Evolutionary conservation across 805 yeast genomes (phyloP), one percentile per base, ranked within the genome.

Genomic region (Wickerhamiella azyma): DNA sequence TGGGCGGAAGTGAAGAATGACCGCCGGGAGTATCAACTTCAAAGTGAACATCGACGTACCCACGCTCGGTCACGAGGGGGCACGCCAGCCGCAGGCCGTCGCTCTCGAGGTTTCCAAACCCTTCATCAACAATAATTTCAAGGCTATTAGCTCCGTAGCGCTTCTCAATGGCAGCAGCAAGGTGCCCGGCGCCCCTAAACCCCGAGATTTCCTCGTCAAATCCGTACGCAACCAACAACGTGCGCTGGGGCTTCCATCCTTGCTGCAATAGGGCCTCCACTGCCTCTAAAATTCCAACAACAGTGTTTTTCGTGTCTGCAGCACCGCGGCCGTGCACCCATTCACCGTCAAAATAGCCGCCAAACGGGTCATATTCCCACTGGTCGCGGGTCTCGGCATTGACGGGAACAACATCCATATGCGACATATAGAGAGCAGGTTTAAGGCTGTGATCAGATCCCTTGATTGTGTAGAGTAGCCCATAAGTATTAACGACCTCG

Each of bases 131-230:
- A 41, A 85, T 65, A 16, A 79, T 69, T 51, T 74, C 74, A 28
- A 84, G 52, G 0, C 79, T 71, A 49, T 83, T 68, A 24, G 60
- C 54, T 6, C 94, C 94, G 54, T 75, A 79, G 46, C 69, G 68
- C 18, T 72, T 66, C 26, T 66, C 61, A 17, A 85, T 56, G 48
- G 62, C 64, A 35, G 68, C 51, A 9, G 72, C 68, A 16, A 84
- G 63, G n/a, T 61, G 46, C 1, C 57, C 52, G 6, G 94, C 94
- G 44, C 89, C 88, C 7, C 66, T 60, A 16, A 52, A 48, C 5
- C 94, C 94, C 32, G 74, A 68, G 33, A 74, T 70, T 58, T 85
- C 94, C 64, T 84, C 94, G 57, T 85, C 94, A 53, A 75, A 81
- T 1, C 94, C 94, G 56, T 79, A 75, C 0, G 83, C 76, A 2